Evolutionary conservation across 345 rosid genomes (phyloP).

Genomic region (Erodium maritimum): DNA sequence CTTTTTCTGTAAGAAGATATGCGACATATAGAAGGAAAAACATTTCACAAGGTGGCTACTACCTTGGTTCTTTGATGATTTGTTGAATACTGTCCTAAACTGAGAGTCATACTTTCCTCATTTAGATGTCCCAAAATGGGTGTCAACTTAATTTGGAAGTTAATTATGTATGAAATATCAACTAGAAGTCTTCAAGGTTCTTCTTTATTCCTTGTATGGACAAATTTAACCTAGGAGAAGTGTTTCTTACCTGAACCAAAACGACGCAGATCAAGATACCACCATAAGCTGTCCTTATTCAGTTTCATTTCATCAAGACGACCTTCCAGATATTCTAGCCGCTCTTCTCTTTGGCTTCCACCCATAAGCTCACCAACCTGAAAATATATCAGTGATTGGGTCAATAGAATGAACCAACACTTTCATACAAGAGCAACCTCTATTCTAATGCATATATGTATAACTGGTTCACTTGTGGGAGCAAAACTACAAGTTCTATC

Average conservation of each 20-base stretch:
- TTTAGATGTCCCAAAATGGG: no score
- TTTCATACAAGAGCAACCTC: not conserved
- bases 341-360: conserved; percentile 99
- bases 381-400: conserved; percentile 4
- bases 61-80: no score
- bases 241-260: conserved; percentile 76
- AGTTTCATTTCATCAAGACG: conserved; percentile 71
- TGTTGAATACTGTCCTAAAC: no score
- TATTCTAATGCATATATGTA: not conserved
- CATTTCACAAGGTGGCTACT: no score
- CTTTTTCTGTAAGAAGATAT: no score
- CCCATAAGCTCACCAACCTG: conserved; percentile 95
- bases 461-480: not conserved
- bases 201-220: not conserved
- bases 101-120: no score
- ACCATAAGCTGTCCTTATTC: conserved; percentile 78
- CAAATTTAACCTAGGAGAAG: not conserved
- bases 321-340: conserved; percentile 70
- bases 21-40: no score
- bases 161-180: no score
- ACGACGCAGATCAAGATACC: conserved; percentile 96
- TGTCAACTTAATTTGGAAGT: no score
- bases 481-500: no score
- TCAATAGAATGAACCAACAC: not conserved
- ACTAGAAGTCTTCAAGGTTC: not conserved